phyloP scores from a whole-genome alignment of 129 eudicot species.

The Scalesia atractyloides region DNA sequence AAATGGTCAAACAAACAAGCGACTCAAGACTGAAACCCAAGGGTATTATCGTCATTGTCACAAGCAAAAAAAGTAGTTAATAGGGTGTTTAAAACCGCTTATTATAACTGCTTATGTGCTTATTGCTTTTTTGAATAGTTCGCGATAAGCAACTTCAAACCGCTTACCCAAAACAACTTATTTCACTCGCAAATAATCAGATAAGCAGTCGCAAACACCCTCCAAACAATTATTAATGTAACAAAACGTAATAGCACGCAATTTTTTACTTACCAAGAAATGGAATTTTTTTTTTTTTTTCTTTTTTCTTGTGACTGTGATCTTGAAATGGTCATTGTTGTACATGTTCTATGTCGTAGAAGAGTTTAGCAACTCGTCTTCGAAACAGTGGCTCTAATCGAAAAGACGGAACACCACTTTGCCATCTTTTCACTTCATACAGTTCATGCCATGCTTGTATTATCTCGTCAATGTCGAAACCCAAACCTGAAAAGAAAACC shows the following conservation, averaged over 20 bases:
- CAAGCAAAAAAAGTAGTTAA: neutral
- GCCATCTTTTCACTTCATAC: constrained; percentile 79
- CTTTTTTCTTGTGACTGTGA: neutral
- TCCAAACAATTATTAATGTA: neutral
- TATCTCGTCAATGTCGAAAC: constrained; percentile 79
- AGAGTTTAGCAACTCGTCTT: constrained; percentile 71
- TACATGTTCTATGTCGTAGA: constrained; percentile 65
- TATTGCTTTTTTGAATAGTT: neutral
- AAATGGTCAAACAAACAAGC: no score
- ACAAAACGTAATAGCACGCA: neutral
- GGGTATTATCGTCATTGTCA: neutral
- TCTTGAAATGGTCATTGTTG: constrained; percentile 33
- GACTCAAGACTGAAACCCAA: no score
- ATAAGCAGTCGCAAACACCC: no score
- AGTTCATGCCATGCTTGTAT: constrained; percentile 92
- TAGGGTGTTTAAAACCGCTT: neutral
- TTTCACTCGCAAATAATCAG: neutral
- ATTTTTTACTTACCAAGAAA: constrained; percentile 35
- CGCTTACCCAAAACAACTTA: neutral
- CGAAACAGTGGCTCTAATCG: constrained; percentile 61
- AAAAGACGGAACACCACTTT: constrained; percentile 58
- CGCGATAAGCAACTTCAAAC: constrained; percentile 5
- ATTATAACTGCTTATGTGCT: neutral
- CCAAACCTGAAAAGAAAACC: constrained; percentile 47
- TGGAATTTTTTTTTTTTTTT: constrained; percentile 19